phyloP scores from a whole-genome alignment of 129 eudicot species.

The Flaveria ramosissima region DNA sequence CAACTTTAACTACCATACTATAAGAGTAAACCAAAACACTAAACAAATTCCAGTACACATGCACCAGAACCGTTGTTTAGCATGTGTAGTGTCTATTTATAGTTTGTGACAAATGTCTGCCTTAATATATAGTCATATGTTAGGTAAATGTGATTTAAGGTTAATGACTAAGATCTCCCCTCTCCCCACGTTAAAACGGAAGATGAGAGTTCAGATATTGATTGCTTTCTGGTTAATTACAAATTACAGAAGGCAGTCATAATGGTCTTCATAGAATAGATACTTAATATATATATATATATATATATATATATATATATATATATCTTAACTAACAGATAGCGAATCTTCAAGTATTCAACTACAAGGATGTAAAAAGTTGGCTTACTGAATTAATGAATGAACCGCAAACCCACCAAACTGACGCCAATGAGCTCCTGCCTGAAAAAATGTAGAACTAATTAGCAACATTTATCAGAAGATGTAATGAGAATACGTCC shows the following conservation, averaged over 20 bases:
- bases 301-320: too few species aligned
- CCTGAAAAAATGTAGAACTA: slow-evolving; percentile 45
- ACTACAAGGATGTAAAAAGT: slow-evolving; percentile 18
- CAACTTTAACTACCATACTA: slow-evolving; percentile 2
- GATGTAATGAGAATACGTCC: slow-evolving; percentile 1
- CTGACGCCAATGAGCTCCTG: slow-evolving; percentile 59
- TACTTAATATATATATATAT: not conserved
- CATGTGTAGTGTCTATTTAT: not conserved
- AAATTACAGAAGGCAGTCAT: slow-evolving; percentile 12
- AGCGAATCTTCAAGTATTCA: not conserved
- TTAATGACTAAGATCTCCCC: not conserved
- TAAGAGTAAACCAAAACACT: slow-evolving; percentile 6
- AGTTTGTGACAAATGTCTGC: not conserved
- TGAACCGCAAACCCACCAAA: slow-evolving; percentile 52
- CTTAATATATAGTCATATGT: slow-evolving; percentile 13
- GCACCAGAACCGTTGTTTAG: not conserved
- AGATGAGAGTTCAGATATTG: not conserved
- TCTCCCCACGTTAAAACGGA: not conserved
- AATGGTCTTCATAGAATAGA: not conserved
- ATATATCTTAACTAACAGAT: not conserved
- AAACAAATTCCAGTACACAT: slow-evolving; percentile 9
- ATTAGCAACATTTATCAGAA: slow-evolving; percentile 21
- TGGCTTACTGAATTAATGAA: slow-evolving; percentile 58
- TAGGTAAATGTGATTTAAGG: not conserved
- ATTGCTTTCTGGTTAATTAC: not conserved